Evolutionary conservation across 768 basidiomycete species (phyloP), one percentile per base, ranked within the genome.

Genomic region (Rhodocollybia butyracea): DNA sequence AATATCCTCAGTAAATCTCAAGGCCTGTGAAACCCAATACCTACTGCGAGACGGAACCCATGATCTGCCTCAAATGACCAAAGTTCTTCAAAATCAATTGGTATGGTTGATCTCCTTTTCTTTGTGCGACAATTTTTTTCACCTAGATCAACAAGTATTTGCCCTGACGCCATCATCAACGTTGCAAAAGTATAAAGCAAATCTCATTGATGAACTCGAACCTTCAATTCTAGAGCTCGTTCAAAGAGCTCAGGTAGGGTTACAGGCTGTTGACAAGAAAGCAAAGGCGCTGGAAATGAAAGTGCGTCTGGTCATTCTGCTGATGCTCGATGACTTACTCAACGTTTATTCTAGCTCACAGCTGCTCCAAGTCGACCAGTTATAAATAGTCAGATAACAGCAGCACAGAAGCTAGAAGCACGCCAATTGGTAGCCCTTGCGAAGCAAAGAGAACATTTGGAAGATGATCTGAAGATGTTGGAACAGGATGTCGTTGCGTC

Each of bases 161-260:
- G 70, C 89, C 17, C 79, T 93, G 10, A 76, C 90, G 1, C 82
- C 88, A 51, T 89, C 92, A 66, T 77, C 74, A 11, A 88, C 84
- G 0, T 79, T 91, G n/a, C 78, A 79, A 51, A 77, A 73, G 67
- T 91, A 92, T 72, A 90, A 91, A 63, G 70, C 84, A 2, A 85
- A 86, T 40, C 75, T 92, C 38, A 84, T 81, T 1, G 87, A 89
- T 51, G 90, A 91, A 65, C 82, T 93, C 10, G 90, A 92, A 57
- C 91, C 91, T 17, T 82, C 87, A 29, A 86, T 93, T 19, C 81
- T 76, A 43, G 89, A 92, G 59, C 81, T 93, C 15, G 79, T 91
- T 19, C 77, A 82, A 54, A 79, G 82, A 22, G 85, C 89, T 0
- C 85, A 90, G 63, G 83, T 82, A 61, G 89, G 88, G 1, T 68